Evolutionary conservation across 2,329 filamentous ascomycete species (phyloP).

Genomic region (Beauveria sp.): DNA sequence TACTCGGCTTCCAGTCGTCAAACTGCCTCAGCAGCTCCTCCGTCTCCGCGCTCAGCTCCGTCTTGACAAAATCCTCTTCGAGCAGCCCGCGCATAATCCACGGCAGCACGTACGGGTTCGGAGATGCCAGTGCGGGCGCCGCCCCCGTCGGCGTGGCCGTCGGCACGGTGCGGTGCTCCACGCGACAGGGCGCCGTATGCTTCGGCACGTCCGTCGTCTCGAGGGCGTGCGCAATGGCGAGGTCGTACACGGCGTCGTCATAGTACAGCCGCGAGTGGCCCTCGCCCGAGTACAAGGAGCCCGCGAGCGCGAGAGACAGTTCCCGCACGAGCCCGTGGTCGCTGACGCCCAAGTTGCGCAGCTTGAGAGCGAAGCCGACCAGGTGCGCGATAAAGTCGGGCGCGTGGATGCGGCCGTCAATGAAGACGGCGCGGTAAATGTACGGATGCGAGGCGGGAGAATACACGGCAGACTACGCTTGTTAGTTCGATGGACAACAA

Average conservation of each 20-base stretch:
- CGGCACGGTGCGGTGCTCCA: slow-evolving; percentile 18
- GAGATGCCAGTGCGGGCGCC: slow-evolving; percentile 33
- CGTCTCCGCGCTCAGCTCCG: slow-evolving; percentile 69
- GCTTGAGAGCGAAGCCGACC: slow-evolving; percentile 84
- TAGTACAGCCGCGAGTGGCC: slow-evolving; percentile 92
- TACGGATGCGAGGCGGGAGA: slow-evolving; percentile 82
- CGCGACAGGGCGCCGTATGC: slow-evolving; percentile 14
- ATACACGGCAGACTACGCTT: slow-evolving; percentile 67
- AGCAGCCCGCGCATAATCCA: slow-evolving; percentile 93
- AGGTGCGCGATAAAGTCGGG: slow-evolving; percentile 91
- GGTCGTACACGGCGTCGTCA: slow-evolving; percentile 75
- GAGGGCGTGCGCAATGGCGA: slow-evolving; percentile 64
- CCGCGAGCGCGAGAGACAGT: slow-evolving; percentile 78
- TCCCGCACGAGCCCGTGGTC: slow-evolving; percentile 93
- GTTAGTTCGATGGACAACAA: slow-evolving; percentile 16
- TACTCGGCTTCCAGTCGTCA: slow-evolving; percentile 85
- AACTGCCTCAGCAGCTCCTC: slow-evolving; percentile 76
- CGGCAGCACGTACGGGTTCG: slow-evolving; percentile 85
- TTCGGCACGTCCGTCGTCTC: slow-evolving; percentile 45
- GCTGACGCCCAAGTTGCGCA: slow-evolving; percentile 85
- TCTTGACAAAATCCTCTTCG: slow-evolving; percentile 85
- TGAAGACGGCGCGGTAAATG: slow-evolving; percentile 91
- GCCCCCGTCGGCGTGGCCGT: slow-evolving; percentile 11
- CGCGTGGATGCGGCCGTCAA: slow-evolving; percentile 85
- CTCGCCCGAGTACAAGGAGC: slow-evolving; percentile 83